Evolutionary conservation across 1,139 yeast genomes (phyloP).

Genomic region (Kurtzmaniella quercitrusa): DNA sequence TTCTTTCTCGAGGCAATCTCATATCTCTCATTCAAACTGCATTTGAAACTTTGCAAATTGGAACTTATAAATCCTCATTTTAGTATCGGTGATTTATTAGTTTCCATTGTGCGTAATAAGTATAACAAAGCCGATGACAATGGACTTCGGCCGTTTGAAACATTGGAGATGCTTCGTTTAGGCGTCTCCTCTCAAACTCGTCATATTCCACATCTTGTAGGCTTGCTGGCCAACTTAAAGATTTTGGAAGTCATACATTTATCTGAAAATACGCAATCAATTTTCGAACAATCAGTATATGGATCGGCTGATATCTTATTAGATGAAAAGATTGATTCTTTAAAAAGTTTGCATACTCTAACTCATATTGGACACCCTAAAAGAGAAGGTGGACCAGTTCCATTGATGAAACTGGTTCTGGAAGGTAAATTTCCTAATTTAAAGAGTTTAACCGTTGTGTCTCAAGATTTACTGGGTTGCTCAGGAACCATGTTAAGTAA

Average conservation of each 20-base stretch:
- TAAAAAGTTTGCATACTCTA: slow-evolving; percentile 1
- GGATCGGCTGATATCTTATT: neutral
- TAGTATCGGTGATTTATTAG: slow-evolving; percentile 6
- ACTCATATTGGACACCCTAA: slow-evolving; percentile 11
- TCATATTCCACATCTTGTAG: slow-evolving; percentile 5
- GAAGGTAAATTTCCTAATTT: slow-evolving; percentile 6
- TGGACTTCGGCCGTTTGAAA: slow-evolving; percentile 3
- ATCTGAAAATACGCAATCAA: neutral
- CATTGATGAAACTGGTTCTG: slow-evolving; percentile 7
- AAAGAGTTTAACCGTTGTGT: slow-evolving; percentile 4
- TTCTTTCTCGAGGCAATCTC: slow-evolving; percentile 15
- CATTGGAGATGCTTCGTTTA: slow-evolving; percentile 2
- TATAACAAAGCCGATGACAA: neutral
- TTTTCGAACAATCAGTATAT: neutral
- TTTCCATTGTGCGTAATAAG: neutral
- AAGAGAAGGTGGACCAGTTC: slow-evolving; percentile 2
- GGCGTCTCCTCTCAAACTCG: slow-evolving; percentile 5
- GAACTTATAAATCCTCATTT: slow-evolving; percentile 21
- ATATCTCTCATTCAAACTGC: slow-evolving; percentile 7
- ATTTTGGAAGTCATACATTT: slow-evolving; percentile 18
- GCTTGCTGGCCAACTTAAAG: slow-evolving; percentile 24
- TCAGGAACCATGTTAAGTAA: neutral
- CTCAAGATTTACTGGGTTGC: slow-evolving; percentile 9
- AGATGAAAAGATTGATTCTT: neutral
- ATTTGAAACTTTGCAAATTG: slow-evolving; percentile 17